Conservation (phyloP, 495 filamentous ascomycete species). For the Chaetomium fimeti region DNA sequence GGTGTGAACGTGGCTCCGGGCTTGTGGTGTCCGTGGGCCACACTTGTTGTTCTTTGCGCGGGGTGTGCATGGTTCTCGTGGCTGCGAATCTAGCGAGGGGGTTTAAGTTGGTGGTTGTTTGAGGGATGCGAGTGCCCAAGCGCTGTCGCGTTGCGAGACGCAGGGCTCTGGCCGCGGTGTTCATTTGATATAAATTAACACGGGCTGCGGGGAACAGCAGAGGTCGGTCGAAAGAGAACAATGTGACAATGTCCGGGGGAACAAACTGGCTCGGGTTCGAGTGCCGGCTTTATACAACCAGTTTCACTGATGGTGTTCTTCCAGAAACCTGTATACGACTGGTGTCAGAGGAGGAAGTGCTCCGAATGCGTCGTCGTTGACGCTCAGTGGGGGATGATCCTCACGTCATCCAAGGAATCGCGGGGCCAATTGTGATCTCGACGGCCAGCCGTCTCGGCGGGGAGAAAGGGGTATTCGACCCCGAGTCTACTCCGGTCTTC, state of each 20-base stretch:
- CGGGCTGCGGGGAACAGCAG: no score
- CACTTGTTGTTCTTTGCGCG: not conserved
- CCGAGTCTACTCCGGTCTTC: no score
- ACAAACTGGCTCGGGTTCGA: not conserved
- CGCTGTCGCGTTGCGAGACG: conserved; percentile 12
- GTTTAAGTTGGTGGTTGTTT: not conserved
- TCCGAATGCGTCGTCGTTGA: not conserved
- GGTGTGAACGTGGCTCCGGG: conserved; percentile 4
- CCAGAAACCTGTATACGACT: not conserved
- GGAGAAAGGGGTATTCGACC: not conserved
- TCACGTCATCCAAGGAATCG: not conserved
- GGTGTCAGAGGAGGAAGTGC: not conserved
- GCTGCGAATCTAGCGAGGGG: not conserved
- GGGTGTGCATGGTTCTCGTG: conserved; percentile 7
- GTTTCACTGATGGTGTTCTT: not conserved
- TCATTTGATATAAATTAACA: not conserved
- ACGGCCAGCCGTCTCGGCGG: not conserved
- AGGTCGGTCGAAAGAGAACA: not conserved
- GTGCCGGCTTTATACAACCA: not conserved
- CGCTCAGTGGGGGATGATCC: not conserved
- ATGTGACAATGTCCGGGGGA: not conserved
- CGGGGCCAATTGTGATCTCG: conserved; percentile 2
- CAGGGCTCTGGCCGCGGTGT: conserved; percentile 5
- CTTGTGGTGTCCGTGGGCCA: not conserved
- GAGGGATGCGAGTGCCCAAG: not conserved